phyloP scores from a whole-genome alignment of 73 alveolate species.

The Stentor coeruleus region DNA sequence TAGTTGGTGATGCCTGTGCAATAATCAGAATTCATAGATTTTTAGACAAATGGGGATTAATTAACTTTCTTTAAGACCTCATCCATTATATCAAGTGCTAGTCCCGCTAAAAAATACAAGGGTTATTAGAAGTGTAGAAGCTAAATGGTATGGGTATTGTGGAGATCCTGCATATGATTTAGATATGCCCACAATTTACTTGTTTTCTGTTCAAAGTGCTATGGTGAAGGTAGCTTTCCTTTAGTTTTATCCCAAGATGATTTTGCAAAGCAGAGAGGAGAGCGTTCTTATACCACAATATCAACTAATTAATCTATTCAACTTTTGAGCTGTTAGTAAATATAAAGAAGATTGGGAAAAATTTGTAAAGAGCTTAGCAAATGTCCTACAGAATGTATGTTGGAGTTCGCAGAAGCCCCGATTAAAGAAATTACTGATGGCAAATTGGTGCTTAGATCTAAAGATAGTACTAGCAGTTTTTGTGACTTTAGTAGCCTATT shows the following conservation, averaged over 20 bases:
- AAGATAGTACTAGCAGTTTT: background rate
- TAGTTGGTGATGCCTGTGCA: slow-evolving; percentile 98
- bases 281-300: background rate
- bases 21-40: slow-evolving; percentile 93
- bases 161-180: slow-evolving; percentile 56
- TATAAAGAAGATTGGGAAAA: slow-evolving; percentile 1
- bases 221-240: slow-evolving; percentile 4
- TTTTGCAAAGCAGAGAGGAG: background rate
- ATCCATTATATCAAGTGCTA: slow-evolving; percentile 36
- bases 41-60: slow-evolving; percentile 95
- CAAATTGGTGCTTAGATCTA: background rate
- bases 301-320: background rate
- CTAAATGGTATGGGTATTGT: slow-evolving; percentile 72
- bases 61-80: slow-evolving; percentile 91
- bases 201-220: slow-evolving; percentile 38
- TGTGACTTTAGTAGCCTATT: background rate
- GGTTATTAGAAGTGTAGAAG: slow-evolving; percentile 72
- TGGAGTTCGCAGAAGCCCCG: background rate
- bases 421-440: background rate
- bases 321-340: background rate
- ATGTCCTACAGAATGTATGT: background rate
- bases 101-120: slow-evolving; percentile 51
- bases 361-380: background rate
- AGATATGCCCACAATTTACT: slow-evolving; percentile 57
- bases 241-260: background rate